Evolutionary conservation across 2,329 filamentous ascomycete species (phyloP), one percentile per base, ranked within the genome.

Genomic region (Taxawa tesnikishii): DNA sequence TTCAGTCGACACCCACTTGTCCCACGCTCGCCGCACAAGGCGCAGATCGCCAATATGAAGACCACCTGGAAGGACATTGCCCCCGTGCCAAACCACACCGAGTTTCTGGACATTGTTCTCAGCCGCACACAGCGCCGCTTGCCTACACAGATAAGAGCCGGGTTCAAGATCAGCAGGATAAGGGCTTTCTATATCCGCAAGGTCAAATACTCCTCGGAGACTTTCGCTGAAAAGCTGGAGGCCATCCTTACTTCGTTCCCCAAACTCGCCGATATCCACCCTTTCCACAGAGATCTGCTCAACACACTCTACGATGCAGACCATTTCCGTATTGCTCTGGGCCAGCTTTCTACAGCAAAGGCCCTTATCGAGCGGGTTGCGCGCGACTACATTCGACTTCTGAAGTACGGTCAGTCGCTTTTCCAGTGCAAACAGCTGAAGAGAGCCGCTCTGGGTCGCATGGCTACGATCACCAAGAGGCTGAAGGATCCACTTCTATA

Each of bases 401-500:
- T 93, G 58, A 92, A 94, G 70, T 96, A 98, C 64, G 87, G 84
- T 34, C 87, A 94, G 67, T 92, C 79, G 50, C 72, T 98, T 43
- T 98, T 88, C 68, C 90, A 98, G 66, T 96, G 88, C 73, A 98
- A 98, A 66, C 87, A 96, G 67, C 75, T 98, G 50, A 98, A 98
- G 75, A 74, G 83, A 43, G 90, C 92, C 31, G 92, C 82, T 6
- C 74, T 98, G 32, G 90, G 90, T 68, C 85, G 90, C 54, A 96
- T 98, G 90, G 90, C 88, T 43, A 98, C 90, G 12, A 84, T 98
- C 49, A 84, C 84, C 64, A 90, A 85, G 67, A 77, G 87, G 42
- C 67, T 98, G 41, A 94, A 94, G 63, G 90, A 98, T 48, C 84
- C 90, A 34, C 73, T 98, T 30, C 69, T 92, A 42, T 98, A 96